phyloP scores from a whole-genome alignment of 768 basidiomycete species.

The Mycena floridula region DNA sequence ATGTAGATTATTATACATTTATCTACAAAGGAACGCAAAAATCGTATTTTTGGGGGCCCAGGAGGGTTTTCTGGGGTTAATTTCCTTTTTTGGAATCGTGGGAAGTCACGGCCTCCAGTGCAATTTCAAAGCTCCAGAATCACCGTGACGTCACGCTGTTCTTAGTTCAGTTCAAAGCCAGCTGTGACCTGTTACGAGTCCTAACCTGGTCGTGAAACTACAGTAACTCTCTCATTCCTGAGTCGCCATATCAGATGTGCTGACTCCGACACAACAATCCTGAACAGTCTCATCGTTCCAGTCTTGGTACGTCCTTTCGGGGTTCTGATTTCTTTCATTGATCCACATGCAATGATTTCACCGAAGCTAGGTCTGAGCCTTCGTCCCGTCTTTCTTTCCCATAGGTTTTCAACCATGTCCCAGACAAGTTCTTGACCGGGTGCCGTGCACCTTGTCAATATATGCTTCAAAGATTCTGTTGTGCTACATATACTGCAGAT shows the following conservation, averaged over 20 bases:
- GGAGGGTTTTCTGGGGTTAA: no score
- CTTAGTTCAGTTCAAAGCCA: no score
- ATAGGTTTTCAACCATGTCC: conserved; percentile 12
- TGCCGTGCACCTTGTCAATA: conserved; percentile 17
- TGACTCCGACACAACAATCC: conserved; percentile 21
- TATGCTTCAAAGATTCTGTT: conserved; percentile 23
- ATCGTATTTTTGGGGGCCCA: no score
- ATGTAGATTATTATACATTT: no score
- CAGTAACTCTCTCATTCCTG: conserved; percentile 21
- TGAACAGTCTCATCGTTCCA: conserved; percentile 11
- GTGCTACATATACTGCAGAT: conserved; percentile 10
- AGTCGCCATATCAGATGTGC: conserved; percentile 25
- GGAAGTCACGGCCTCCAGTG: no score
- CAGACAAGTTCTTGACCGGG: conserved; percentile 18
- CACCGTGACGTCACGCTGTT: no score
- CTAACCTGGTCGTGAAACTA: no score
- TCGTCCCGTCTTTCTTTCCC: conserved; percentile 10
- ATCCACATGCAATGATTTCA: conserved; percentile 12
- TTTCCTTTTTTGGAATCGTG: no score
- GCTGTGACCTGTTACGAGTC: no score
- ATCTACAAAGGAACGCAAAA: no score
- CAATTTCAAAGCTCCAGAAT: no score
- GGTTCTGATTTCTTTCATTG: conserved; percentile 1
- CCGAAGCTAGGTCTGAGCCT: conserved; percentile 8
- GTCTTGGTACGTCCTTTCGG: not conserved